These are phyloP conservation scores for Brachypodium distachyon DNA, from an alignment of 202 grass and related monocot species.

Conservation along the genomic window DNA sequence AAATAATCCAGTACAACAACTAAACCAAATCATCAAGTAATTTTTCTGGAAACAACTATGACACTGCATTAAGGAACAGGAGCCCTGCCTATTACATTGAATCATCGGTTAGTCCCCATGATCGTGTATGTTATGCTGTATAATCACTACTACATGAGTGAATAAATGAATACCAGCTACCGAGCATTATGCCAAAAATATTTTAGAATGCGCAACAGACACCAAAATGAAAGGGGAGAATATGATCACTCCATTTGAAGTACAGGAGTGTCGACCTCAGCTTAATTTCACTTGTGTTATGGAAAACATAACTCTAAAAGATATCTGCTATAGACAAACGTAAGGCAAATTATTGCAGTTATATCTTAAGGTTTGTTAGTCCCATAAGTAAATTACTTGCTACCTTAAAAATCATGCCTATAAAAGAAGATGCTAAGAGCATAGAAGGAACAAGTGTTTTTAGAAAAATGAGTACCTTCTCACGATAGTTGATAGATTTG, in stretches of 20 bases:
- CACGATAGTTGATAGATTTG: too few species aligned
- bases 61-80: neutral
- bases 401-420: neutral
- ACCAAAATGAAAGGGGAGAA: neutral
- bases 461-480: too few species aligned
- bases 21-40: neutral
- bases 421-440: too few species aligned
- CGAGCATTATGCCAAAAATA: neutral
- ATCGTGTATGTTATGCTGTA: neutral
- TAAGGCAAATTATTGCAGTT: neutral
- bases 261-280: neutral
- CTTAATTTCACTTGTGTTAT: constrained; percentile 6
- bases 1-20: neutral
- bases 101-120: neutral
- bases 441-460: too few species aligned
- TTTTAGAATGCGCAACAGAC: too few species aligned
- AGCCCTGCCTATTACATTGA: neutral
- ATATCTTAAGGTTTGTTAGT: neutral
- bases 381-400: neutral
- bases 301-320: neutral
- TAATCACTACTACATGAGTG: neutral
- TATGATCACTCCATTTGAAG: neutral
- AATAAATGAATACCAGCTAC: neutral
- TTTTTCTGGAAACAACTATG: neutral
- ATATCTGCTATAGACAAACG: neutral